A percentile compares a stretch with the other conserved stretches of the same genome.
Conservation (phyloP, 768 basidiomycete species). For the Astraeus odoratus region DNA sequence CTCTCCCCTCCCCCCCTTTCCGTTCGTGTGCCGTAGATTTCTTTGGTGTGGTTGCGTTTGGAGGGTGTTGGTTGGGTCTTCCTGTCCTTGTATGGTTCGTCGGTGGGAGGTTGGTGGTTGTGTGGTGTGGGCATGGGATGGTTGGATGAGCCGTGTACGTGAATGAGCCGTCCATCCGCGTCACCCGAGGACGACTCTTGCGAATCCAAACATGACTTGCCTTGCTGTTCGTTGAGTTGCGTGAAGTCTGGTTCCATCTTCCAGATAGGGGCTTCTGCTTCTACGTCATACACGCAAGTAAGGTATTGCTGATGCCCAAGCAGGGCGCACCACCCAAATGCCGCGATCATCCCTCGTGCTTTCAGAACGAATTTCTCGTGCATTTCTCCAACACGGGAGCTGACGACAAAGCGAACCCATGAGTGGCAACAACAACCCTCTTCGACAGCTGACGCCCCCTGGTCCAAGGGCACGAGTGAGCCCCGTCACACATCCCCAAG, state of each 20-base stretch:
- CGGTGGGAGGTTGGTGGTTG: constrained; percentile 10
- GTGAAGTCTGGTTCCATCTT: background rate
- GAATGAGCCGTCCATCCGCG: background rate
- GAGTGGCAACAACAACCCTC: background rate
- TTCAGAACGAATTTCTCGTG: no score
- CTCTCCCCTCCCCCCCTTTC: constrained; percentile 10
- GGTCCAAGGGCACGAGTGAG: background rate
- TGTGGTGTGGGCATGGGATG: constrained; percentile 6
- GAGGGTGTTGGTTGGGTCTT: constrained; percentile 8
- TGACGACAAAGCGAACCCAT: background rate
- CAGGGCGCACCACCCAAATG: no score
- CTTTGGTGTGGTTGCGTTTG: constrained; percentile 7
- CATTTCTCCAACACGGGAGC: background rate
- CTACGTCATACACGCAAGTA: no score
- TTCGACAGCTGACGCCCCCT: background rate
- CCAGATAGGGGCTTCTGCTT: no score
- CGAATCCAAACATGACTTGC: background rate
- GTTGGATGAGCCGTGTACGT: constrained; percentile 4
- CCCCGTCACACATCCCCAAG: background rate
- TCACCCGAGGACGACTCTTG: background rate
- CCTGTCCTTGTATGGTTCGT: no score
- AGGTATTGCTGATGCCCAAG: no score
- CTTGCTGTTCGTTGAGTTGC: background rate
- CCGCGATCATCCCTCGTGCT: no score
- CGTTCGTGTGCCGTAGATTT: constrained; percentile 12